phyloP scores from a whole-genome alignment of 208 protist genomes.

The Leptomonas seymouri region DNA sequence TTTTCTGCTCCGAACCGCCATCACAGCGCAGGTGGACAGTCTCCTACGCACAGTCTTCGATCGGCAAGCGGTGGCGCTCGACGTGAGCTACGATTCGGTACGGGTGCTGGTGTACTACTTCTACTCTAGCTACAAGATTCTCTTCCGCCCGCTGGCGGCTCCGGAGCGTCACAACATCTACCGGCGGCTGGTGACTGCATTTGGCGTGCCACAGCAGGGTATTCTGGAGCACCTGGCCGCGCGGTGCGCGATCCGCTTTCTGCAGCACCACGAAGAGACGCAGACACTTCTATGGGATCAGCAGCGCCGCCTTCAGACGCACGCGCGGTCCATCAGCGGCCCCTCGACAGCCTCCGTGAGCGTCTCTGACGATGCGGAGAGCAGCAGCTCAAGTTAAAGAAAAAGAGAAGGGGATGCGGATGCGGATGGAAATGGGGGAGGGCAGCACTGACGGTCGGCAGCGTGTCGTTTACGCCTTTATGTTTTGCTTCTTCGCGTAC shows the following conservation, averaged over 20 bases:
- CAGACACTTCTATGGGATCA: conserved; percentile 60
- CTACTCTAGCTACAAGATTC: conserved; percentile 70
- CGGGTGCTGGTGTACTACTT: conserved; percentile 81
- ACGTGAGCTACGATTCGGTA: conserved; percentile 77
- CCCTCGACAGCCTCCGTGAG: conserved; percentile 7
- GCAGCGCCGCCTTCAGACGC: conserved; percentile 27
- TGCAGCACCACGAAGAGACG: conserved; percentile 65
- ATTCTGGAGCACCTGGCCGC: conserved; percentile 75
- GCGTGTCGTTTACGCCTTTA: too few species aligned
- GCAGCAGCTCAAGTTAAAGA: conserved; percentile 6
- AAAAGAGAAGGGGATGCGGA: not conserved
- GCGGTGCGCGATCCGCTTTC: conserved; percentile 71
- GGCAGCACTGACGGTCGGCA: too few species aligned
- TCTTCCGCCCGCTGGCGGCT: conserved; percentile 72
- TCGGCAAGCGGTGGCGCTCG: conserved; percentile 55
- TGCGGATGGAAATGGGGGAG: too few species aligned
- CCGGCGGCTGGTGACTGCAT: conserved; percentile 57
- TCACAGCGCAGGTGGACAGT: conserved; percentile 48
- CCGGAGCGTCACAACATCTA: conserved; percentile 78
- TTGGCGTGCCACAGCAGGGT: conserved; percentile 68
- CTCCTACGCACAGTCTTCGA: conserved; percentile 69
- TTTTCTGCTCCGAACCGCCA: conserved; percentile 46
- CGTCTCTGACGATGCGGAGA: conserved; percentile 1
- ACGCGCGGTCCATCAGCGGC: not conserved
- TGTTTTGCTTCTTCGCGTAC: too few species aligned